Percentiles rank a stretch among this genome's conserved stretches.
Conservation (phyloP, 352 stramenopile genomes). For the Phytophthora gonapodyides region DNA sequence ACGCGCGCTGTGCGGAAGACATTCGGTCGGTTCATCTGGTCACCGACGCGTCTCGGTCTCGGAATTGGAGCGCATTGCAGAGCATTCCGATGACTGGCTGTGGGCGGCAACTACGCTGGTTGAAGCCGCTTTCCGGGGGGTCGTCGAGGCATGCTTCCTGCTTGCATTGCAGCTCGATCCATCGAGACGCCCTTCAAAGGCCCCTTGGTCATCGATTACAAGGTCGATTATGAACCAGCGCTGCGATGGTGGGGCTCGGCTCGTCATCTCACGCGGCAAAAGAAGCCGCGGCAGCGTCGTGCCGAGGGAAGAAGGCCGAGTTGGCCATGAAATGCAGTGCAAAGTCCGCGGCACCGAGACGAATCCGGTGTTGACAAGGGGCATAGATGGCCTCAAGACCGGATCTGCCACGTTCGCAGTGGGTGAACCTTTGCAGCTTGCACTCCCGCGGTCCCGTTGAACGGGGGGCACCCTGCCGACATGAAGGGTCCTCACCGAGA, state of each 20-base stretch:
- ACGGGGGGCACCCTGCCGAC: not conserved
- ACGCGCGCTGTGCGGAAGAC: constrained; percentile 8
- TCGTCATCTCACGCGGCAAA: constrained; percentile 21
- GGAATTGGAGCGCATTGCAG: not conserved
- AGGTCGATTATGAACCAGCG: no score
- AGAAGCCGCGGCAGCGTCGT: constrained; percentile 5
- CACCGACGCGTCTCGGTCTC: not conserved
- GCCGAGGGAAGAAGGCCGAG: not conserved
- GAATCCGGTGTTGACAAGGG: constrained; percentile 16
- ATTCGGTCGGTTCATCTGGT: constrained; percentile 28
- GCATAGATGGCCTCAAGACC: constrained; percentile 10
- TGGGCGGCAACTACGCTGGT: not conserved
- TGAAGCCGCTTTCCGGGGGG: constrained; percentile 8
- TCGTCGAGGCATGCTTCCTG: not conserved
- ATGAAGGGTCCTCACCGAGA: constrained; percentile 16
- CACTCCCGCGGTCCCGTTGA: constrained; percentile 10
- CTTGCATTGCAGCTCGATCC: constrained; percentile 4
- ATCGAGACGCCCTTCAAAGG: not conserved
- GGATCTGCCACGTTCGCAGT: not conserved
- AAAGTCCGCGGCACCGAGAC: constrained; percentile 15
- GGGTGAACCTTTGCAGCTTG: constrained; percentile 3
- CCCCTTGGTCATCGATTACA: constrained; percentile 10
- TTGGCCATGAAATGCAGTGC: constrained; percentile 14
- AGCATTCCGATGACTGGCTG: constrained; percentile 11
- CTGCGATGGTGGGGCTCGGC: constrained; percentile 2